These are phyloP conservation scores for Trichoderma aggressivum DNA, from an alignment of 2,329 filamentous ascomycete species.

Conservation along the genomic window DNA sequence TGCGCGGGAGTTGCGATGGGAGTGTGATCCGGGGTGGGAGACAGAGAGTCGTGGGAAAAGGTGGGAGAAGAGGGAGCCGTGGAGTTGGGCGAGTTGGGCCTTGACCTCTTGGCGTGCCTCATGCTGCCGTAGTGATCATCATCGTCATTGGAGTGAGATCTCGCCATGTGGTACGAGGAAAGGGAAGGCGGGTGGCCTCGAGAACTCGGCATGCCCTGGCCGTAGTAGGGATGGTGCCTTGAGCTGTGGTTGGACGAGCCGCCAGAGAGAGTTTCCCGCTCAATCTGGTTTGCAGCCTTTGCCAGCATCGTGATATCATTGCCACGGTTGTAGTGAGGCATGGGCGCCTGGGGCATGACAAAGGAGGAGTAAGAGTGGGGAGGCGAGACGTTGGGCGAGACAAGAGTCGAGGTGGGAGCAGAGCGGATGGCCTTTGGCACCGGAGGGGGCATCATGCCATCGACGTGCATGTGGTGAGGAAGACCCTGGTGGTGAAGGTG, in stretches of 20 bases:
- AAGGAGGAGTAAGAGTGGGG: constrained; percentile 82
- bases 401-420: constrained; percentile 79
- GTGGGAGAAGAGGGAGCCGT: constrained; percentile 94
- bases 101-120: constrained; percentile 78
- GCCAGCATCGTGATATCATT: constrained; percentile 59
- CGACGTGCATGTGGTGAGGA: constrained; percentile 44
- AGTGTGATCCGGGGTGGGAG: constrained; percentile 95
- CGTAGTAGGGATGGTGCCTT: constrained; percentile 54
- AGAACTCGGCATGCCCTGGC: constrained; percentile 45
- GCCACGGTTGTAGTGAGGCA: constrained; percentile 50
- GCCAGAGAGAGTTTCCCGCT: constrained; percentile 51
- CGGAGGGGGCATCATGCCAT: constrained; percentile 74
- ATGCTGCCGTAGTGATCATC: constrained; percentile 74
- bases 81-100: constrained; percentile 91
- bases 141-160: constrained; percentile 75
- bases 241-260: constrained; percentile 41
- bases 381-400: constrained; percentile 93
- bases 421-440: constrained; percentile 79
- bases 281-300: constrained; percentile 59
- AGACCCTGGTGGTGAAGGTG: constrained; percentile 39
- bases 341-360: constrained; percentile 47
- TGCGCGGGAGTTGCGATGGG: constrained; percentile 95
- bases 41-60: constrained; percentile 92
- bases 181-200: constrained; percentile 69
- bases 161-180: constrained; percentile 90